phyloP scores from a whole-genome alignment of 768 basidiomycete genomes.

The Mycena vitilis region DNA sequence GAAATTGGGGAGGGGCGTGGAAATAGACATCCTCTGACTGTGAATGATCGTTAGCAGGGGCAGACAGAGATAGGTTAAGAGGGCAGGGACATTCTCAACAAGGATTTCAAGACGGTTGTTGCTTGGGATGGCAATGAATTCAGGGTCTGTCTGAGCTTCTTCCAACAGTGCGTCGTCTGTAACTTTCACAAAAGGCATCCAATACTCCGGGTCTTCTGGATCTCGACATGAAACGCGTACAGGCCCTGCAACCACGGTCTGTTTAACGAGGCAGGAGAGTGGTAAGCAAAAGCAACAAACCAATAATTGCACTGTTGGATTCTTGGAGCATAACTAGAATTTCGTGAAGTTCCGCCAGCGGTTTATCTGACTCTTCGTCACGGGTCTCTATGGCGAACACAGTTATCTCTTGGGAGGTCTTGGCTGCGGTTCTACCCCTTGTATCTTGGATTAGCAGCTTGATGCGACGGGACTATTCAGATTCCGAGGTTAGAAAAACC shows the following conservation, averaged over 20 bases:
- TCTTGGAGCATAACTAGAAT: background rate
- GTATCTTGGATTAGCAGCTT: background rate
- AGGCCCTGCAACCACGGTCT: background rate
- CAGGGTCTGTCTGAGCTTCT: background rate
- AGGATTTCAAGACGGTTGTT: background rate
- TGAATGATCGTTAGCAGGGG: background rate
- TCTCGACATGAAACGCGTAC: background rate
- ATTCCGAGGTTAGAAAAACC: too few species aligned
- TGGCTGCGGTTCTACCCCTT: background rate
- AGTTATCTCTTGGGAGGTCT: background rate
- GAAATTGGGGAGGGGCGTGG: background rate
- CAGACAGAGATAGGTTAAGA: background rate
- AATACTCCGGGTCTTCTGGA: background rate
- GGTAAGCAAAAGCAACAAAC: background rate
- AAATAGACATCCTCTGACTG: constrained; percentile 8
- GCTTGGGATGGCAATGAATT: background rate
- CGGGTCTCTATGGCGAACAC: background rate
- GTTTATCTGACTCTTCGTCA: background rate
- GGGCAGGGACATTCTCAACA: background rate
- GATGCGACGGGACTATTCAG: background rate
- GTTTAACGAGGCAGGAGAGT: background rate
- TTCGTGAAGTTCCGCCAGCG: background rate
- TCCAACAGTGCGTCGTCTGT: constrained; percentile 9
- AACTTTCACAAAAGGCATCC: constrained; percentile 15
- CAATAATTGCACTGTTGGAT: background rate